Evolutionary conservation across 768 basidiomycete genomes (phyloP), one percentile per base, ranked within the genome.

Genomic region (Guyanaporus albipodus): DNA sequence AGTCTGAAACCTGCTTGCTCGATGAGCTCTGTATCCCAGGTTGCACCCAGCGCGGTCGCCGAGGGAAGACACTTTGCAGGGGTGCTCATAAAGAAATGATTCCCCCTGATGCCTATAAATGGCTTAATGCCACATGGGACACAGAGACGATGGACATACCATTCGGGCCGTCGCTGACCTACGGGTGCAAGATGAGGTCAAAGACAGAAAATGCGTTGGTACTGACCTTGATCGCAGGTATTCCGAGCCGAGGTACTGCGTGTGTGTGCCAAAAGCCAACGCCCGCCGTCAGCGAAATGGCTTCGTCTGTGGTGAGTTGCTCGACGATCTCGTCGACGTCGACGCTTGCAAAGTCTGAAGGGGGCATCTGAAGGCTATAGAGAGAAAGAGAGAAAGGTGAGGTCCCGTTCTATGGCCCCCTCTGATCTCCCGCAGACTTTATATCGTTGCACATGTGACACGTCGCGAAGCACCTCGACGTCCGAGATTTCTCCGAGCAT

Each of bases 111-210:
- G n/a, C 74, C 74, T 75, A 48, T 9, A 40, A 22, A 29, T 14
- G 23, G 35, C 8, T 47, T 8, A 49, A 33, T n/a, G 24, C n/a
- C 18, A 39, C 26, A 21, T 19, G 14, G 28, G 17, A 36, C 11
- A 10, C 8, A 2, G 9, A 26, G 18, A 44, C 26, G 42, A 28
- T 33, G 64, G 7, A 49, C 73, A 26, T 55, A 67, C 86, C 87
- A 57, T 89, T 90, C 1, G 87, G 87, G 2, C 88, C 87, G 70
- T 88, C 86, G 68, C 82, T 85, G 58, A 86, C 81, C 80, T 83
- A 38, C 2, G 14, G 4, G 6, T 27, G 17, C 22, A n/a, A 31
- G 19, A 17, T 61, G 15, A 54, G 49, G 44, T 21, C 8, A 12
- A 31, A 8, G 2, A 24, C 6, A 17, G 5, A 24, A 3, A 76